Base-by-base conservation (phyloP, 768 basidiomycete genomes). In the Rubroboletus satanas region DNA sequence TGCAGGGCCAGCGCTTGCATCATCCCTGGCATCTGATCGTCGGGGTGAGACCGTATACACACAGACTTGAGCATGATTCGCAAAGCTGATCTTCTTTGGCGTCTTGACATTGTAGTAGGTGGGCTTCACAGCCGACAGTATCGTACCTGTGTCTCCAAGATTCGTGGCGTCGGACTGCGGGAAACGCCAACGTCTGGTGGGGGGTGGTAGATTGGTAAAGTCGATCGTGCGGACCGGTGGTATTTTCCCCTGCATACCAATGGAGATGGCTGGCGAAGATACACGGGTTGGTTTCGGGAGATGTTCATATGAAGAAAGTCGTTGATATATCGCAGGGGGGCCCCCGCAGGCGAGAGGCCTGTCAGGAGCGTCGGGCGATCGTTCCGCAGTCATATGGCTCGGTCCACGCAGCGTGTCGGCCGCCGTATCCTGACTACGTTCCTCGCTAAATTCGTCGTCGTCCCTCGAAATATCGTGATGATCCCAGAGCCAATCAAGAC, bases 11-110 rank as follows among this genome's bases (percentile, higher is more conserved):
- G 33, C 23, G 9, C 17, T 9, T 5, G n/a, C 18, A 14, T 7
- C 8, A 4, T 39, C 50, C 44, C 51, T 44, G 41, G 7, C 29
- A 18, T 45, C 49, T 18, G 32, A n/a, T 50, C 35, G 61, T 28
- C 4, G 28, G 28, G 57, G 64, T 7, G 62, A 63, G 45, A 59
- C 33, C 14, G 3, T 26, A 18, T 63, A 69, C 11, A 67, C 57
- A 7, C 58, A 33, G 44, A 68, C 53, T 10, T 45, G 60, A 29
- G 67, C 67, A 14, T 56, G 63, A 28, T 67, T 29, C 31, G 65
- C 61, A 45, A 67, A 63, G 41, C 52, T 63, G 33, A 65, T 68
- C 49, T 65, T 69, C 45, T 61, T 70, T 15, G 56, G 66, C 8
- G 60, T 57, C 58, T 61, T 67, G 45, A 53, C 36, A 43, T 57